These are phyloP conservation scores for Anacardium occidentale DNA, from an alignment of 345 rosid genomes.

Conservation along the genomic window DNA sequence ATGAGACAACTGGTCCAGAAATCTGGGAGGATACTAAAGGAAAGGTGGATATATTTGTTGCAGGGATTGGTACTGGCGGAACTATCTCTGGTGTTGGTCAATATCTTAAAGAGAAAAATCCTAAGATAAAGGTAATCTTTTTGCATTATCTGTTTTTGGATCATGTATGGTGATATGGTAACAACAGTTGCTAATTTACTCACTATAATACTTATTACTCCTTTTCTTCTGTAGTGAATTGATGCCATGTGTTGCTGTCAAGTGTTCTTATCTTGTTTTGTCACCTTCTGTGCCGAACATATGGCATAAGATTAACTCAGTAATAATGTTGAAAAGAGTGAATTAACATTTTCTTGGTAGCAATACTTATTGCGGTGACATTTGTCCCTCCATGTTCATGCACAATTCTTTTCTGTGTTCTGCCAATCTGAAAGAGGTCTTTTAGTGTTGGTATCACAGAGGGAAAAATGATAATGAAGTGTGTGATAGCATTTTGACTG, in stretches of 20 bases:
- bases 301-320: too few relatives aligned
- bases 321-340: too few relatives aligned
- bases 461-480: slow-evolving; percentile 11
- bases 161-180: too few relatives aligned
- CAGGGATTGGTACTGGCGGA: slow-evolving; percentile 92
- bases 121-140: slow-evolving; percentile 53
- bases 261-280: too few relatives aligned
- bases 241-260: too few relatives aligned
- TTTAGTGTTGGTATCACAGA: slow-evolving; percentile 7
- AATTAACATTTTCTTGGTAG: too few relatives aligned
- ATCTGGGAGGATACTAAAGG: slow-evolving; percentile 84
- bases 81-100: slow-evolving; percentile 73
- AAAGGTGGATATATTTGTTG: slow-evolving; percentile 69
- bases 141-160: too few relatives aligned
- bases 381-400: not conserved
- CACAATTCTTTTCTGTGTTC: not conserved
- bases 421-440: not conserved
- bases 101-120: slow-evolving; percentile 69
- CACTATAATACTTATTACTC: too few relatives aligned
- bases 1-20: slow-evolving; percentile 85
- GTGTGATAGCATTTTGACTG: not conserved
- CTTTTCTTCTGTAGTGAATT: too few relatives aligned
- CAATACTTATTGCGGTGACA: not conserved
- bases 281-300: too few relatives aligned
- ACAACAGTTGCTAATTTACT: too few relatives aligned